Evolutionary conservation across 257 asterid genomes (phyloP).

Genomic region (Solanum ossicruentum): DNA sequence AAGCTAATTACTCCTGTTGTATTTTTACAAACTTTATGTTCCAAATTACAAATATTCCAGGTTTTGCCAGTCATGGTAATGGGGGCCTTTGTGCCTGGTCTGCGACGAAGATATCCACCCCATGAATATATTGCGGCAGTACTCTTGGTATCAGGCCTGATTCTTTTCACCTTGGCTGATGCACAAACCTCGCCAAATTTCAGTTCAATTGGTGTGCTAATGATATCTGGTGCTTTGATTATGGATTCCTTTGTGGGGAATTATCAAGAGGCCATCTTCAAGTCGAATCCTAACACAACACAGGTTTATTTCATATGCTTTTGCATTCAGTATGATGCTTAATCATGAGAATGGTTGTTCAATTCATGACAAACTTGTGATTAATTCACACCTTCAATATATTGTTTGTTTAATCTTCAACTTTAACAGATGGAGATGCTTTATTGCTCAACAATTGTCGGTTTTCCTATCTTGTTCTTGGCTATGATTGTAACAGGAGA

Average conservation of each 20-base stretch:
- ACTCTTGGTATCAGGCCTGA: constrained; percentile 72
- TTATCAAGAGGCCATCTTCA: constrained; percentile 87
- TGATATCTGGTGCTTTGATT: constrained; percentile 75
- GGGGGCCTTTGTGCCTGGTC: constrained; percentile 96
- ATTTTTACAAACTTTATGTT: not conserved
- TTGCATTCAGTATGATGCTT: not conserved
- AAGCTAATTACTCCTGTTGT: not conserved
- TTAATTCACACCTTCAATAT: not conserved
- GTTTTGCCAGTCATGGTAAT: constrained; percentile 91
- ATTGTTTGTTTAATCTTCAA: not conserved
- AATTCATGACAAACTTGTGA: not conserved
- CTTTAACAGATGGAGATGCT: constrained; percentile 84
- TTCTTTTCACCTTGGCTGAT: constrained; percentile 85
- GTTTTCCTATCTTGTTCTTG: constrained; percentile 88
- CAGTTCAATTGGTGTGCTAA: constrained; percentile 63
- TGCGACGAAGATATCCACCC: constrained; percentile 71
- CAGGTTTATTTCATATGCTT: constrained; percentile 34
- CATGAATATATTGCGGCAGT: constrained; percentile 79
- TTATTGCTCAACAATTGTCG: constrained; percentile 88
- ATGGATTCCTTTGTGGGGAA: constrained; percentile 88
- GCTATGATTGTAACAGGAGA: constrained; percentile 92
- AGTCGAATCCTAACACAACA: constrained; percentile 72
- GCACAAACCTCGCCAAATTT: constrained; percentile 86
- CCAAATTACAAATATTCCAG: constrained; percentile 17
- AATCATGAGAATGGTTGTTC: not conserved